Percentiles rank a stretch among this genome's conserved stretches.
These are phyloP conservation scores for Vigna hirtella DNA, from an alignment of 306 rosid genomes.

Conservation along the genomic window DNA sequence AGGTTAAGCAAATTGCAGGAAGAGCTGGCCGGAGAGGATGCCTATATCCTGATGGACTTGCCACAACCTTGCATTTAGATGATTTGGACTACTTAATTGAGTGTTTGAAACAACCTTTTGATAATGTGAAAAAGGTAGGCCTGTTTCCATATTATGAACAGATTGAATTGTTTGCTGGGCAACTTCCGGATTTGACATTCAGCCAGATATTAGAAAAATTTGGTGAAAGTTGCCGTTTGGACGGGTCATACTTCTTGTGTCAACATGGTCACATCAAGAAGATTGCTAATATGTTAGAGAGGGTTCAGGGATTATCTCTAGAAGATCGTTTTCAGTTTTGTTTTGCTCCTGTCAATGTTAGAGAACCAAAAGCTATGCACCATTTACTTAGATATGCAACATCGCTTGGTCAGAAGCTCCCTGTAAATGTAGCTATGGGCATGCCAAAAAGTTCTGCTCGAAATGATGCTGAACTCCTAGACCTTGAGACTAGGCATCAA, in stretches of 20 bases:
- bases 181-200: conserved; percentile 65
- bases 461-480: conserved; percentile 81
- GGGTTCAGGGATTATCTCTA: conserved; percentile 69
- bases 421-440: conserved; percentile 86
- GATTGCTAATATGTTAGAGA: conserved; percentile 92
- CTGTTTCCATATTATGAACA: conserved; percentile 87
- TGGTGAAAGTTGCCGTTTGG: conserved; percentile 79
- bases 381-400: conserved; percentile 85
- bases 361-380: conserved; percentile 90
- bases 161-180: conserved; percentile 81
- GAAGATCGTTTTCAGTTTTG: conserved; percentile 87
- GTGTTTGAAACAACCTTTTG: conserved; percentile 90
- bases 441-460: conserved; percentile 78
- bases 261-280: conserved; percentile 81
- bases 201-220: conserved; percentile 70
- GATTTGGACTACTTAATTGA: conserved; percentile 90
- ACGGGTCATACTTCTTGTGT: conserved; percentile 82
- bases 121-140: conserved; percentile 70
- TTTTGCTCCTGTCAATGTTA: conserved; percentile 90
- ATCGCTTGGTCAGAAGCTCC: conserved; percentile 67
- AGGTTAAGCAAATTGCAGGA: conserved; percentile 96
- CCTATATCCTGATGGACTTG: conserved; percentile 83
- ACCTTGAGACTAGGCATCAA: conserved; percentile 92
- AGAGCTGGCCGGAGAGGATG: conserved; percentile 98
- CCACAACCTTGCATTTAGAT: conserved; percentile 77